Conservation (phyloP, 1,284 basidiomycete genomes). For the Irpex rosettiformis region DNA sequence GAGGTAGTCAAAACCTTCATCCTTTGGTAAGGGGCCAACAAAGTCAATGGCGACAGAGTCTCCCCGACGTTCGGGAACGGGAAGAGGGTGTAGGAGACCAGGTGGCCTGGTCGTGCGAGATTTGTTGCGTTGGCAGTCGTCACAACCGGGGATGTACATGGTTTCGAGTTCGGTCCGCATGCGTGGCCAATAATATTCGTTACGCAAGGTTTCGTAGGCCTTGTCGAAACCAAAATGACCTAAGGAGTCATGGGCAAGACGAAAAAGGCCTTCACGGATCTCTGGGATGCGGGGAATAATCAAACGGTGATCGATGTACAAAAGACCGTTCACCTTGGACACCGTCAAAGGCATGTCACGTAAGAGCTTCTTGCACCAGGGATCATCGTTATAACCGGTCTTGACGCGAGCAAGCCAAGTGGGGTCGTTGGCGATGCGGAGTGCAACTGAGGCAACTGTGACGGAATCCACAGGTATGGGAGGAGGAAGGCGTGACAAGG, state of each 20-base stretch:
- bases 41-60: slow-evolving; percentile 30
- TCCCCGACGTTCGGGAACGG: slow-evolving; percentile 19
- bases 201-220: slow-evolving; percentile 13
- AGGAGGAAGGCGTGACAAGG: slow-evolving; percentile 13
- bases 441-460: not conserved
- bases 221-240: slow-evolving; percentile 25
- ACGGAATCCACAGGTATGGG: not conserved
- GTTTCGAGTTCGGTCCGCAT: slow-evolving; percentile 16
- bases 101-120: slow-evolving; percentile 2
- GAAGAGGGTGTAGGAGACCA: slow-evolving; percentile 19
- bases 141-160: slow-evolving; percentile 13
- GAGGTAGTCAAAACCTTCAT: slow-evolving; percentile 15
- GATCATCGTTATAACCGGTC: not conserved
- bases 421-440: not conserved
- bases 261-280: slow-evolving; percentile 2
- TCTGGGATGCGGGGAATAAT: slow-evolving; percentile 1
- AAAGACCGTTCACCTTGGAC: not conserved
- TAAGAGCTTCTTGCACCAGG: not conserved
- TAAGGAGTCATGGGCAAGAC: slow-evolving; percentile 19
- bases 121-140: slow-evolving; percentile 16
- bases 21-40: slow-evolving; percentile 27
- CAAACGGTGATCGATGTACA: slow-evolving; percentile 4
- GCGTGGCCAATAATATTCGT: slow-evolving; percentile 20
- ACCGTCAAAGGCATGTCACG: not conserved
- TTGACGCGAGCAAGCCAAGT: not conserved